phyloP scores from a whole-genome alignment of 495 filamentous ascomycete species.

The Penicillium flavigenum region DNA sequence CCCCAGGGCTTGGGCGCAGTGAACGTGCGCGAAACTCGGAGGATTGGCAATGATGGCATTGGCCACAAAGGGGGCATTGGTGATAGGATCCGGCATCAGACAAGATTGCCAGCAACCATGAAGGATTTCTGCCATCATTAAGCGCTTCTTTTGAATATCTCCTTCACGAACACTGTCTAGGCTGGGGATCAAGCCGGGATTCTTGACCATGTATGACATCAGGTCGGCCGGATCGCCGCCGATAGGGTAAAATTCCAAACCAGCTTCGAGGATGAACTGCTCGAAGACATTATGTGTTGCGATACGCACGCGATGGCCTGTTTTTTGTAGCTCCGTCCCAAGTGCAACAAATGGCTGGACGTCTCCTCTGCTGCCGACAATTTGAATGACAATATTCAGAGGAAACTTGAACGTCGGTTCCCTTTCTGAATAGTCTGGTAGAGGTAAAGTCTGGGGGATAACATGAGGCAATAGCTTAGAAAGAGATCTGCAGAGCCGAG shows the following conservation, averaged over 20 bases:
- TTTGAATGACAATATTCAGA: slow-evolving; percentile 18
- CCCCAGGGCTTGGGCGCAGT: slow-evolving; percentile 39
- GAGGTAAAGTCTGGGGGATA: neutral
- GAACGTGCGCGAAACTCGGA: slow-evolving; percentile 57
- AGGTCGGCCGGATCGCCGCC: neutral
- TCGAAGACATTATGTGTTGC: neutral
- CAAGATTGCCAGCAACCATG: slow-evolving; percentile 59
- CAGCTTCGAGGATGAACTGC: neutral
- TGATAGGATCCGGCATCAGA: slow-evolving; percentile 41
- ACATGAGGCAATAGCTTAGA: neutral
- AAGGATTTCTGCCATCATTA: slow-evolving; percentile 51
- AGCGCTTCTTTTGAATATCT: slow-evolving; percentile 28
- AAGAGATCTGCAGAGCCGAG: neutral
- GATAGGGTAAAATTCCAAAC: neutral
- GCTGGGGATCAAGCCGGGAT: neutral
- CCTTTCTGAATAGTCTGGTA: neutral
- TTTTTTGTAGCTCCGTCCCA: slow-evolving; percentile 38
- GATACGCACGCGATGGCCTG: slow-evolving; percentile 41
- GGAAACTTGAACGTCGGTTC: neutral
- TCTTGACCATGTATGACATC: slow-evolving; percentile 3
- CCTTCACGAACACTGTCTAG: neutral
- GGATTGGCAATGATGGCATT: slow-evolving; percentile 61
- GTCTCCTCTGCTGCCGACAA: slow-evolving; percentile 48
- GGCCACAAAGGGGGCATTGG: slow-evolving; percentile 55
- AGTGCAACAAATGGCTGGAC: slow-evolving; percentile 49